Evolutionary conservation across 371 early-diverging fungal species (phyloP).

Genomic region (Mucor ambiguus): DNA sequence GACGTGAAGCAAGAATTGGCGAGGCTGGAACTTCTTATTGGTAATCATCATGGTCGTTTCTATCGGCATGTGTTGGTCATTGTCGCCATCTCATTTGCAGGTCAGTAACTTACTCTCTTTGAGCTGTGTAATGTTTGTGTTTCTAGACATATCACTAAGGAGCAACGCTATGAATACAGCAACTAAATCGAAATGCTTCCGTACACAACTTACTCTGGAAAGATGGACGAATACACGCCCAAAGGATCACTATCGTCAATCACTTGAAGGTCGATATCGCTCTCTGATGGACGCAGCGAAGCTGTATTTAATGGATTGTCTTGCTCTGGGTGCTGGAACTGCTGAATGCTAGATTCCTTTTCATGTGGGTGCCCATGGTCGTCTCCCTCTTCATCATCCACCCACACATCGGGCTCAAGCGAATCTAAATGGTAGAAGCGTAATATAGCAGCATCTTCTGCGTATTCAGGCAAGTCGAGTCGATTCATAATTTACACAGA

Average conservation of each 20-base stretch:
- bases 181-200: not conserved
- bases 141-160: slow-evolving; percentile 34
- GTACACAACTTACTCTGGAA: slow-evolving; percentile 39
- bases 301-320: slow-evolving; percentile 12
- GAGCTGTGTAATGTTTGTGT: slow-evolving; percentile 38
- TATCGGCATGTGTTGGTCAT: not conserved
- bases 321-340: slow-evolving; percentile 40
- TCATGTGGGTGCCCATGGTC: slow-evolving; percentile 21
- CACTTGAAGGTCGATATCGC: slow-evolving; percentile 39
- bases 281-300: slow-evolving; percentile 23
- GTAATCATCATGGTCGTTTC: slow-evolving; percentile 51
- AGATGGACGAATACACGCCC: slow-evolving; percentile 45
- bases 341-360: slow-evolving; percentile 40
- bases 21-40: slow-evolving; percentile 80
- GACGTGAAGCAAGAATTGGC: slow-evolving; percentile 78
- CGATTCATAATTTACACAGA: slow-evolving; percentile 17
- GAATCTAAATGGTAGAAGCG: slow-evolving; percentile 50
- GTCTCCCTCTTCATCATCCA: slow-evolving; percentile 34
- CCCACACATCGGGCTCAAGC: slow-evolving; percentile 49
- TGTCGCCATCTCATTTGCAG: not conserved
- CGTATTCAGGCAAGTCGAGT: slow-evolving; percentile 43
- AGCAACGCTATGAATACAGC: not conserved
- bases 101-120: slow-evolving; percentile 44
- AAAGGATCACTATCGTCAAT: slow-evolving; percentile 51
- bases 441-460: slow-evolving; percentile 55